Conservation (phyloP, 495 filamentous ascomycete species). For the Xylaria acuta region DNA sequence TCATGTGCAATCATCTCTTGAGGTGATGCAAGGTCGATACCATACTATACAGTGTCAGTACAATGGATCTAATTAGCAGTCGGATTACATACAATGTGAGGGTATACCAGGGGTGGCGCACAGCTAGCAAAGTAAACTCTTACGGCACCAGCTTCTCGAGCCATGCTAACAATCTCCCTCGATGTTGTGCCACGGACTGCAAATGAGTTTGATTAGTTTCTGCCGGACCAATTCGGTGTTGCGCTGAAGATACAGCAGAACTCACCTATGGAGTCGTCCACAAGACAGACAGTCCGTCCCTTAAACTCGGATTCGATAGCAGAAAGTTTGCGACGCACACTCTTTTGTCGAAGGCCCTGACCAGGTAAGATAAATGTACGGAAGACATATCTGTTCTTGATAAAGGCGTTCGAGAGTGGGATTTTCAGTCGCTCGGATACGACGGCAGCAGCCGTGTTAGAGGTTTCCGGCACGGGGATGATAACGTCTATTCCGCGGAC, state of each 20-base stretch:
- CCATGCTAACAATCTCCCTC: constrained; percentile 89
- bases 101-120: constrained; percentile 79
- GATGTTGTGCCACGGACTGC: constrained; percentile 86
- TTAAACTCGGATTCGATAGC: constrained; percentile 88
- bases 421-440: constrained; percentile 79
- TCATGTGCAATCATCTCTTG: constrained; percentile 85
- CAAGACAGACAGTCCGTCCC: constrained; percentile 80
- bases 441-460: constrained; percentile 81
- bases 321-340: constrained; percentile 78
- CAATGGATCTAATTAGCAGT: constrained; percentile 29
- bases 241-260: background rate
- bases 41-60: constrained; percentile 57
- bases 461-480: constrained; percentile 88
- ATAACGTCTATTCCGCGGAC: constrained; percentile 89
- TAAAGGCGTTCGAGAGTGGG: constrained; percentile 70
- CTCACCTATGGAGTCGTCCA: constrained; percentile 81
- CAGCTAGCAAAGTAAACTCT: constrained; percentile 92
- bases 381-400: constrained; percentile 97
- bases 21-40: constrained; percentile 87
- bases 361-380: constrained; percentile 77
- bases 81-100: constrained; percentile 63
- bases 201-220: background rate
- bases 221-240: background rate
- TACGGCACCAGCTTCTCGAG: constrained; percentile 84
- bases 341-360: constrained; percentile 82